Conservation (phyloP, 202 grass and related monocot genomes). For the Carex arenaria region DNA sequence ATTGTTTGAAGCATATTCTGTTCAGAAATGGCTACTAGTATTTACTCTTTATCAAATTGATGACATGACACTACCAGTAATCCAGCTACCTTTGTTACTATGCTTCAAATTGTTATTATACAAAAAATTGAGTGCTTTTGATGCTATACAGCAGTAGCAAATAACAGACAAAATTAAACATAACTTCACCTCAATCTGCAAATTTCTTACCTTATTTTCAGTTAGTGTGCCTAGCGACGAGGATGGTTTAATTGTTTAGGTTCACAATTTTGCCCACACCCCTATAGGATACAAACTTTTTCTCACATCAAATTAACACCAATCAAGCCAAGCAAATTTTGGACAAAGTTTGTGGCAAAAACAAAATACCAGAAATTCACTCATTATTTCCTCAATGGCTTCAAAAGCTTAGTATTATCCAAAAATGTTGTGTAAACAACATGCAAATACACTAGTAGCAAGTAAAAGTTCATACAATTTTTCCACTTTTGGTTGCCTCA, state of each 20-base stretch:
- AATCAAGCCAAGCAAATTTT: background rate
- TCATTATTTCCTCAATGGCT: background rate
- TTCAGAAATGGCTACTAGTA: background rate
- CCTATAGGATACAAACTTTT: background rate
- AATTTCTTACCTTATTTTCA: background rate
- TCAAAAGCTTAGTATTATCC: background rate
- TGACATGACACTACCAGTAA: background rate
- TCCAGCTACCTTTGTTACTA: background rate
- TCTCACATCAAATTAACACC: background rate
- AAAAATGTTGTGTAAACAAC: background rate
- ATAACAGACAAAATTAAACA: background rate
- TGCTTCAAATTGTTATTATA: background rate
- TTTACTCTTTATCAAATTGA: background rate
- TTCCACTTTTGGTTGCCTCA: slow-evolving; percentile 84
- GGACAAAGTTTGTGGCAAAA: background rate
- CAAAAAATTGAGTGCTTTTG: background rate
- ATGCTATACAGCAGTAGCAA: background rate
- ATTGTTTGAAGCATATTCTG: background rate
- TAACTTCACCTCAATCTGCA: background rate
- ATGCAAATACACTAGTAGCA: background rate
- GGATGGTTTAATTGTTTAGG: background rate
- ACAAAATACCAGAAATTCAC: background rate
- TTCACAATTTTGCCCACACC: too few species aligned
- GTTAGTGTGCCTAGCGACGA: background rate
- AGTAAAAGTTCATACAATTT: slow-evolving; percentile 58